Conservation (phyloP, 2,329 filamentous ascomycete species). For the Stagonosporopsis cucurbitacearum region DNA sequence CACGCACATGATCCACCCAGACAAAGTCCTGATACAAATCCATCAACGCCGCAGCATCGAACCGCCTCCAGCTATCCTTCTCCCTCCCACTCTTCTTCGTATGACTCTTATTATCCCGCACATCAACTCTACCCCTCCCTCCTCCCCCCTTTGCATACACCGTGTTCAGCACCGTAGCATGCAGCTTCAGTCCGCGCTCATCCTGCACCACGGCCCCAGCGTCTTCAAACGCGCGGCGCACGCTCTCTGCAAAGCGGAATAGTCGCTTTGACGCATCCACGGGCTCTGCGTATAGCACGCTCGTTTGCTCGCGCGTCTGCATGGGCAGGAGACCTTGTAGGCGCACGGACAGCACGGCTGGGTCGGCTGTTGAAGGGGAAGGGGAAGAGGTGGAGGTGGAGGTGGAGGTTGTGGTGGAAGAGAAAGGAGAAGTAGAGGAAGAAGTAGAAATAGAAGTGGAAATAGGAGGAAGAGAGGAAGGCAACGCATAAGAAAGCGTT, state of each 20-base stretch:
- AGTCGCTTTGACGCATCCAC: slow-evolving; percentile 62
- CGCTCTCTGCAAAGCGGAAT: slow-evolving; percentile 62
- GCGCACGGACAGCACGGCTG: no score
- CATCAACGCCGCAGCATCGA: slow-evolving; percentile 53
- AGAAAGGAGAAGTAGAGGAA: no score
- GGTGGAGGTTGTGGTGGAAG: no score
- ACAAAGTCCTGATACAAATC: slow-evolving; percentile 67
- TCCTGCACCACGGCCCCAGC: slow-evolving; percentile 65
- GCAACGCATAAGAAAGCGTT: no score
- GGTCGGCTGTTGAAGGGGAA: no score
- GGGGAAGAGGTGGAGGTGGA: no score
- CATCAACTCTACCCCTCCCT: slow-evolving; percentile 1
- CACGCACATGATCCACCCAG: slow-evolving; percentile 72
- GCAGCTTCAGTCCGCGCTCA: slow-evolving; percentile 71
- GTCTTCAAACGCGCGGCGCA: slow-evolving; percentile 63
- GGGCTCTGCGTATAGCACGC: slow-evolving; percentile 64
- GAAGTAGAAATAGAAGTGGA: no score
- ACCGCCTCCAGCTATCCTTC: slow-evolving; percentile 44
- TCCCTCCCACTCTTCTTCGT: slow-evolving; percentile 7
- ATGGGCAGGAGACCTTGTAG: slow-evolving; percentile 70
- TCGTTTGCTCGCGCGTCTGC: slow-evolving; percentile 60
- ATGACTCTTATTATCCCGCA: neutral
- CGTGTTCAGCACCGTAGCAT: slow-evolving; percentile 87
- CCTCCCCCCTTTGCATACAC: slow-evolving; percentile 66
- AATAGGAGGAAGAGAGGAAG: no score